phyloP scores from a whole-genome alignment of 164 flowering plant species.

The Nymphaea thermarum region DNA sequence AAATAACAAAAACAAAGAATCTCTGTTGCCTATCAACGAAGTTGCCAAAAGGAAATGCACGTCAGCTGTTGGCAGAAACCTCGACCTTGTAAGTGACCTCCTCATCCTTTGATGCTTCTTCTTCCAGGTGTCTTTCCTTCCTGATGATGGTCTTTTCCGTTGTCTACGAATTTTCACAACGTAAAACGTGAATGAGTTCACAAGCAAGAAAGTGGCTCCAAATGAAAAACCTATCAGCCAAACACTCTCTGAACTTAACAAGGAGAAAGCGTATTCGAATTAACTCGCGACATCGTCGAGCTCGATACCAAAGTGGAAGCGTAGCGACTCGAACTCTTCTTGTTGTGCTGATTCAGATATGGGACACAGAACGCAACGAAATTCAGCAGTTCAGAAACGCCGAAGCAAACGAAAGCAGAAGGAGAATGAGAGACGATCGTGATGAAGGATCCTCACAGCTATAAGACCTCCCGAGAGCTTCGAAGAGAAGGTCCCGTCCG shows the following conservation, averaged over 20 bases:
- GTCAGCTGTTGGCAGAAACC: constrained; percentile 81
- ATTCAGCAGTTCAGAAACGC: too few species aligned
- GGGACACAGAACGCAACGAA: background rate
- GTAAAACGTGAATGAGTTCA: background rate
- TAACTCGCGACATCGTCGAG: constrained; percentile 88
- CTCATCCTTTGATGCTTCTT: constrained; percentile 39
- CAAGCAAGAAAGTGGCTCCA: background rate
- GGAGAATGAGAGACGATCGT: background rate
- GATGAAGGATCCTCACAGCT: constrained; percentile 18
- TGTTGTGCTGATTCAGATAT: constrained; percentile 20
- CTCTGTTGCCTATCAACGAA: too few species aligned
- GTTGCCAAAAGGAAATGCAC: background rate
- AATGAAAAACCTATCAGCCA: background rate
- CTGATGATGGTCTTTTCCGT: constrained; percentile 82
- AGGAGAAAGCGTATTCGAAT: background rate
- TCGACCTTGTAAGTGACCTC: constrained; percentile 92
- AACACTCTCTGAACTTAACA: background rate
- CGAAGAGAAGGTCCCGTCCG: constrained; percentile 72
- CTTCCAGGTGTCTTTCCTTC: constrained; percentile 85
- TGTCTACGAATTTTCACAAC: constrained; percentile 28
- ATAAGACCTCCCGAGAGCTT: constrained; percentile 61
- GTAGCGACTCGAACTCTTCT: constrained; percentile 70
- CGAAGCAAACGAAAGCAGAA: background rate
- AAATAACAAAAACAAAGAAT: too few species aligned
- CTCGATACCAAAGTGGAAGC: constrained; percentile 82